Base-by-base conservation (phyloP, 805 yeast species). In the Candida insectalens region DNA sequence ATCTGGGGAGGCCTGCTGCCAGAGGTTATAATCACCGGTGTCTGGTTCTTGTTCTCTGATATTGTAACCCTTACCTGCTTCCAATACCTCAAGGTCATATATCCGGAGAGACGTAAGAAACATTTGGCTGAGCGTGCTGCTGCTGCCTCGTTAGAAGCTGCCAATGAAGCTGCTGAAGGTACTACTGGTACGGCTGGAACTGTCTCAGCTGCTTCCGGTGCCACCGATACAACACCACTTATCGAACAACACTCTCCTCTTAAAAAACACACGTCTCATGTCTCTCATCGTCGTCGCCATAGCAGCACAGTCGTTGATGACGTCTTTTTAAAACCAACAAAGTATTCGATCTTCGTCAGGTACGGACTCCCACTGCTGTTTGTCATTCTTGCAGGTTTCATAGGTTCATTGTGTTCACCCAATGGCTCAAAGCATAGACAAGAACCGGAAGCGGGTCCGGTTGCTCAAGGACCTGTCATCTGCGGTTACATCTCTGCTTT, bases 31-130 rank as follows among this genome's bases (percentile, higher is more conserved):
- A 57, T 78, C 18, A 65, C 82, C 36, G 89, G 87, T 2, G 58
- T 73, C 4, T 82, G 92, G 92, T 82, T 79, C 53, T 74, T 83
- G 43, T 54, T 80, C 44, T 81, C 85, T 13, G 94, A 83, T 51
- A 47, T 76, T 41, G 66, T 77, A 59, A 66, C 82, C 3, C 38
- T 57, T 5, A 74, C 77, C 2, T 80, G 74, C 47, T 50, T 67
- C 30, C 77, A 78, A 57, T 81, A 82, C 50, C 80, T 81, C 54
- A 57, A 68, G 6, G 47, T n/a, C n/a, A n/a, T n/a, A n/a, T n/a
- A n/a, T n/a, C n/a, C n/a, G n/a, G n/a, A n/a, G n/a, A n/a, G n/a
- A n/a, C n/a, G n/a, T n/a, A n/a, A n/a, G n/a, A n/a, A n/a, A n/a
- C n/a, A n/a, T n/a, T n/a, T n/a, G n/a, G n/a, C n/a, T n/a, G n/a